A percentile compares a stretch with the other conserved stretches of the same genome.
These are phyloP conservation scores for Parsonsia alboflavescens DNA, from an alignment of 257 asterid genomes.

Conservation along the genomic window DNA sequence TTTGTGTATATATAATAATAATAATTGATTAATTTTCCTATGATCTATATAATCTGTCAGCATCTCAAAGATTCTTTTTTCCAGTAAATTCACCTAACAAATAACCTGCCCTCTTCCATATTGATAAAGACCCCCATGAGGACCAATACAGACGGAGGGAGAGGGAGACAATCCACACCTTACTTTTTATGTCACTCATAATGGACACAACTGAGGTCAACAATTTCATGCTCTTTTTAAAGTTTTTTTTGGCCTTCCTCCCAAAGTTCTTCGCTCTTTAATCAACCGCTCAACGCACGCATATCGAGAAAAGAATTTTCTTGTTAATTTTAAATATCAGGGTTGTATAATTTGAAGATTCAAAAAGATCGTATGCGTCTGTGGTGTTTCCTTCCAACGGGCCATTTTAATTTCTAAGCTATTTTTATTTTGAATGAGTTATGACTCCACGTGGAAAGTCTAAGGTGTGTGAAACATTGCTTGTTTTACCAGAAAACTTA, in stretches of 20 bases:
- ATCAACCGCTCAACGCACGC: conserved; percentile 13
- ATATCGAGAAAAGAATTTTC: too few species aligned
- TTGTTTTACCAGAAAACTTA: conserved; percentile 1
- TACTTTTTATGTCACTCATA: conserved; percentile 36
- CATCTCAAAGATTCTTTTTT: conserved; percentile 41
- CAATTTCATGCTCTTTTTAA: conserved; percentile 33
- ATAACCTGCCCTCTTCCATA: conserved; percentile 48
- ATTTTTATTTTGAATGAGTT: too few species aligned
- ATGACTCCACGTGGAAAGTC: conserved; percentile 4
- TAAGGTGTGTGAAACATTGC: conserved; percentile 5
- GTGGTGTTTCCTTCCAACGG: background rate
- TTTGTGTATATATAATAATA: too few species aligned
- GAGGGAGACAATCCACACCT: background rate
- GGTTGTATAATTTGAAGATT: background rate
- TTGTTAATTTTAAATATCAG: too few species aligned
- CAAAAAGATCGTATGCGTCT: background rate
- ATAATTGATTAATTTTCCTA: conserved; percentile 6
- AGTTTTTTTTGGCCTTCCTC: conserved; percentile 18
- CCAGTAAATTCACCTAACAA: conserved; percentile 40
- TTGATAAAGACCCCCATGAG: conserved; percentile 34
- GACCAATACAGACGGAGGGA: background rate
- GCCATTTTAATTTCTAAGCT: background rate
- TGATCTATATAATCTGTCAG: conserved; percentile 24
- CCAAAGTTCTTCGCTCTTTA: background rate
- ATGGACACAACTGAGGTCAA: conserved; percentile 42